These are phyloP conservation scores for Brassica nigra DNA, from an alignment of 345 rosid genomes.

Conservation along the genomic window DNA sequence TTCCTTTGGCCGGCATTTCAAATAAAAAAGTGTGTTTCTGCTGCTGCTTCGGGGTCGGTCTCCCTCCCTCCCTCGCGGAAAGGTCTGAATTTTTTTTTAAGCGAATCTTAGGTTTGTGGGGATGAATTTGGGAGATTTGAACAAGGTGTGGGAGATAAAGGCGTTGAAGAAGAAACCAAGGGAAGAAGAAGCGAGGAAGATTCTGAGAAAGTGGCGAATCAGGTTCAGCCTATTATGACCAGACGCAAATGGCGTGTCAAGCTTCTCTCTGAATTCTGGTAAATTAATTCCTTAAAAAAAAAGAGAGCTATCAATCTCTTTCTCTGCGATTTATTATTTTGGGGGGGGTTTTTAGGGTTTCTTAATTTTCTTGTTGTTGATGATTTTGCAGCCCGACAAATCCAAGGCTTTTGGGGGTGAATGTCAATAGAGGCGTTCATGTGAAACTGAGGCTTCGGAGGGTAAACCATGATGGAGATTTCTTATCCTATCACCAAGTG, in stretches of 20 bases:
- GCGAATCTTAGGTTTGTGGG: not conserved
- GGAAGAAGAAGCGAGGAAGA: constrained; percentile 67
- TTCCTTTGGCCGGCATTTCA: too few species aligned
- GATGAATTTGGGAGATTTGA: constrained; percentile 51
- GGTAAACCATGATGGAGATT: constrained; percentile 62
- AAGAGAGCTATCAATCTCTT: too few species aligned
- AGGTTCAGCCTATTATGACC: constrained; percentile 51
- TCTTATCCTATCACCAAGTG: constrained; percentile 66
- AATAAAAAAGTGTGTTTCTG: too few species aligned
- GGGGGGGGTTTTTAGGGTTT: not conserved
- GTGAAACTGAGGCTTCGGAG: constrained; percentile 83
- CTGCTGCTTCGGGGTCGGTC: too few species aligned
- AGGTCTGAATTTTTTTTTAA: not conserved
- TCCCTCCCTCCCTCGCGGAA: too few species aligned
- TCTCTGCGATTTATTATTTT: not conserved
- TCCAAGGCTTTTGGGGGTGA: constrained; percentile 71
- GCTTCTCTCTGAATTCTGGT: constrained; percentile 53
- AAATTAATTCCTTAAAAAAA: not conserved
- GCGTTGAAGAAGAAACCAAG: constrained; percentile 63
- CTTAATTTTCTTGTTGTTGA: not conserved
- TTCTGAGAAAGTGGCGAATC: constrained; percentile 64
- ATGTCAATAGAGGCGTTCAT: constrained; percentile 67
- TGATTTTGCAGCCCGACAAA: constrained; percentile 59
- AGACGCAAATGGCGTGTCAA: constrained; percentile 51
- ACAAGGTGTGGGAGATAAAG: constrained; percentile 75